These are phyloP conservation scores for Yarrowia sp. DNA, from an alignment of 805 yeast genomes.

Conservation along the genomic window DNA sequence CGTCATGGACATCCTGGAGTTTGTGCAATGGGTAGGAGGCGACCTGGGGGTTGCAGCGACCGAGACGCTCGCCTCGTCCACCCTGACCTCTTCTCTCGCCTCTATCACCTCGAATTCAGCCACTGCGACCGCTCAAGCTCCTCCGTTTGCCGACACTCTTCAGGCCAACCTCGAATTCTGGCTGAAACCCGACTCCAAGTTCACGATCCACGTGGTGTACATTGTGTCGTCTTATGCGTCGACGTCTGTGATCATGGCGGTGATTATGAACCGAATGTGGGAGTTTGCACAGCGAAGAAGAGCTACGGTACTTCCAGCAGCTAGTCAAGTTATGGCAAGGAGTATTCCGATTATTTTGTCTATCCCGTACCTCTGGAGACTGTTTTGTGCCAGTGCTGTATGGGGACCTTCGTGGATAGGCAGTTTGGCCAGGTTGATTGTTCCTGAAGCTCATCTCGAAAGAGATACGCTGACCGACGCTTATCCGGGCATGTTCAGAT, in stretches of 20 bases:
- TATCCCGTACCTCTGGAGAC: slow-evolving; percentile 7
- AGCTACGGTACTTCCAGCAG: not conserved
- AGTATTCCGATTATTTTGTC: not conserved
- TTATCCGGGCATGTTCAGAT: slow-evolving; percentile 9
- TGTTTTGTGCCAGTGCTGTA: slow-evolving; percentile 1
- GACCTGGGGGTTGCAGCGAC: slow-evolving; percentile 12
- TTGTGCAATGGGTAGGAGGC: slow-evolving; percentile 26
- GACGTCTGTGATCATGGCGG: slow-evolving; percentile 8
- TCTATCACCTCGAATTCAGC: not conserved
- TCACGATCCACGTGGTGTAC: slow-evolving; percentile 8
- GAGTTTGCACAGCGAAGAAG: slow-evolving; percentile 7
- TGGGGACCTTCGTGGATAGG: slow-evolving; percentile 16
- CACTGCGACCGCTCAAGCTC: not conserved
- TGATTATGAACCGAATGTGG: slow-evolving; percentile 26
- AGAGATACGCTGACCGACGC: slow-evolving; percentile 6
- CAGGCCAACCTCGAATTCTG: slow-evolving; percentile 13
- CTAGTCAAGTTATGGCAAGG: slow-evolving; percentile 1
- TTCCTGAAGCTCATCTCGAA: not conserved
- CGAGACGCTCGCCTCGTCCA: not conserved
- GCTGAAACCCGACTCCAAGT: slow-evolving; percentile 19
- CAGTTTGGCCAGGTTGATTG: not conserved
- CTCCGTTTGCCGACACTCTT: slow-evolving; percentile 14
- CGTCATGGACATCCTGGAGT: slow-evolving; percentile 19
- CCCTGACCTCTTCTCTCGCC: not conserved
- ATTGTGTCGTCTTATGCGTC: slow-evolving; percentile 14